phyloP scores from a whole-genome alignment of 495 filamentous ascomycete species.

The Aspergillus nanangensis region DNA sequence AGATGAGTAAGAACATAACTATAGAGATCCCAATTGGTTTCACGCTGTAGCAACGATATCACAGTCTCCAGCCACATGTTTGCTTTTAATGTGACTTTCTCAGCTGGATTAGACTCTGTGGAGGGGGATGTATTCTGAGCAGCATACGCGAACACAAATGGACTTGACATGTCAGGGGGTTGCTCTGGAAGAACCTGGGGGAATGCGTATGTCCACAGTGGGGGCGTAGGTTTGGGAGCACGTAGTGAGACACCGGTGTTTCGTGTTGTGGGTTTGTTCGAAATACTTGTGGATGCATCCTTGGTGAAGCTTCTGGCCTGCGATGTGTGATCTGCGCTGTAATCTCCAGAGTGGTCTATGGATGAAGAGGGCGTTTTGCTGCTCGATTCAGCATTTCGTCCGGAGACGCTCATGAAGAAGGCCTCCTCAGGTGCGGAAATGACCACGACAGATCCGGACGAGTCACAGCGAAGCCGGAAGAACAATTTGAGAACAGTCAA shows the following conservation, averaged over 20 bases:
- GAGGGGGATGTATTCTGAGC: conserved; percentile 15
- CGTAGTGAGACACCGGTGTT: conserved; percentile 31
- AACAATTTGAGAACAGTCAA: conserved; percentile 79
- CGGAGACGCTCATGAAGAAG: conserved; percentile 64
- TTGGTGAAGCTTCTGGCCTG: conserved; percentile 17
- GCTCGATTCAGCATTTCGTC: conserved; percentile 52
- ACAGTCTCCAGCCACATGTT: conserved; percentile 73
- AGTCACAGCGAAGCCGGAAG: conserved; percentile 79
- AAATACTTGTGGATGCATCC: conserved; percentile 14
- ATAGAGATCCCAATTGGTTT: conserved; percentile 90
- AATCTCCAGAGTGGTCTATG: conserved; percentile 22
- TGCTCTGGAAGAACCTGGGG: conserved; percentile 49
- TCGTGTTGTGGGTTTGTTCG: conserved; percentile 28
- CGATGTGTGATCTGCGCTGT: conserved; percentile 11
- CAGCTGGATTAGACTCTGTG: conserved; percentile 19
- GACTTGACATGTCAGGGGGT: conserved; percentile 42
- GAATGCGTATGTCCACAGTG: conserved; percentile 52
- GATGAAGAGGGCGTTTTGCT: conserved; percentile 20
- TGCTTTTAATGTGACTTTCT: conserved; percentile 52
- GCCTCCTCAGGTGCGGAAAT: conserved; percentile 61
- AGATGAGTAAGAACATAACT: conserved; percentile 84
- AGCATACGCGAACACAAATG: conserved; percentile 36
- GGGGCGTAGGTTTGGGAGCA: conserved; percentile 38
- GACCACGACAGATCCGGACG: conserved; percentile 65
- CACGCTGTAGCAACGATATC: conserved; percentile 67